Evolutionary conservation across 352 stramenopile species (phyloP).

Genomic region (Phytophthora hybrid): DNA sequence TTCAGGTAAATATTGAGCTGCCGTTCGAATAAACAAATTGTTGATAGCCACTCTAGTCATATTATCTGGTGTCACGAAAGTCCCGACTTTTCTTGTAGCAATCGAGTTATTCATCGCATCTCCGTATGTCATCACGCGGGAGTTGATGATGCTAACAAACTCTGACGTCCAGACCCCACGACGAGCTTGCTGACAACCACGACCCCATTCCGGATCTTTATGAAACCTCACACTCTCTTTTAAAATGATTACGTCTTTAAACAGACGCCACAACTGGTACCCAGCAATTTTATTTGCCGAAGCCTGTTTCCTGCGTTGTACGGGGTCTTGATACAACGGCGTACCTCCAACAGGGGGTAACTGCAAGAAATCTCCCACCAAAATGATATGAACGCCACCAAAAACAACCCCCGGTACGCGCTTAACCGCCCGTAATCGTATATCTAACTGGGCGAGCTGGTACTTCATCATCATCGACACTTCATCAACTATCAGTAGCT

Average conservation of each 20-base stretch:
- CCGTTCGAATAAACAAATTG: no score
- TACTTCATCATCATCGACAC: no score
- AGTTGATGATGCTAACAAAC: slow-evolving; percentile 11
- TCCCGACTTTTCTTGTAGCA: no score
- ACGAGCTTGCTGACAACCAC: background rate
- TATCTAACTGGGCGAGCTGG: slow-evolving; percentile 6
- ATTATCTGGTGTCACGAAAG: no score
- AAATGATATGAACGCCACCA: slow-evolving; percentile 6
- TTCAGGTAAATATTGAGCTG: no score
- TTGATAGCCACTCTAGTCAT: no score
- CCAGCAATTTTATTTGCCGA: background rate
- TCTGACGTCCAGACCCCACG: background rate
- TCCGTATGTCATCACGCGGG: background rate
- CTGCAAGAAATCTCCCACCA: slow-evolving; percentile 8
- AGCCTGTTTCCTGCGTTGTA: background rate
- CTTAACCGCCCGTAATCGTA: background rate
- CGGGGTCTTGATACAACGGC: slow-evolving; percentile 1
- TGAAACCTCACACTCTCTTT: slow-evolving; percentile 10
- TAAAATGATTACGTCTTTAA: slow-evolving; percentile 5
- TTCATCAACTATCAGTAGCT: no score
- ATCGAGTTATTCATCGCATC: no score
- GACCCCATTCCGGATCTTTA: slow-evolving; percentile 9
- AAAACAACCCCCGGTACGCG: background rate
- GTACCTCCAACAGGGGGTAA: slow-evolving; percentile 5
- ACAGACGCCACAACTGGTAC: slow-evolving; percentile 3